A percentile compares a stretch with the other conserved stretches of the same genome.
These are phyloP conservation scores for Collybiopsis confluens DNA, from an alignment of 768 basidiomycete species.

Conservation along the genomic window DNA sequence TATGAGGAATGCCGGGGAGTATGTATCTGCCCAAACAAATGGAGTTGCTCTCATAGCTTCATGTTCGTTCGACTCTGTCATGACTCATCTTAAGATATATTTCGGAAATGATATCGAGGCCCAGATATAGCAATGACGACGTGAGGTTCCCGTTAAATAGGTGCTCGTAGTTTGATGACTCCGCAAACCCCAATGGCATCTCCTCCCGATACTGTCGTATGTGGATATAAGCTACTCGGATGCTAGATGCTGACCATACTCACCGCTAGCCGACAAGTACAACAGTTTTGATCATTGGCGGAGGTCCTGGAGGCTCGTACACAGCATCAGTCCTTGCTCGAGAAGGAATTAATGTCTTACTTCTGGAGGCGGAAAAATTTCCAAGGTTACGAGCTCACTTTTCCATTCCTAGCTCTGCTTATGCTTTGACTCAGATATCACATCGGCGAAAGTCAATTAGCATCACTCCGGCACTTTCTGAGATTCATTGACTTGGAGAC, in stretches of 20 bases:
- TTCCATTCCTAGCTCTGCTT: neutral
- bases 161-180: no score
- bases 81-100: no score
- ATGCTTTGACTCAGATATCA: constrained; percentile 28
- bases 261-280: constrained; percentile 3
- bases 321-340: constrained; percentile 21
- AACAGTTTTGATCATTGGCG: constrained; percentile 35
- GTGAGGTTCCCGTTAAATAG: no score
- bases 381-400: constrained; percentile 36
- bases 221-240: no score
- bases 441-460: constrained; percentile 29
- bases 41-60: no score
- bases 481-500: constrained; percentile 47
- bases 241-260: no score
- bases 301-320: constrained; percentile 24
- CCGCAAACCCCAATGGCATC: neutral
- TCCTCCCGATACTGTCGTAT: no score
- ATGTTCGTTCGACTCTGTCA: no score
- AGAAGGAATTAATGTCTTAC: constrained; percentile 20
- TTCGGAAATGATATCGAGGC: no score
- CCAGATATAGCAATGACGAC: no score
- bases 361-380: constrained; percentile 37
- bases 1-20: no score
- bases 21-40: no score
- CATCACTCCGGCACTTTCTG: constrained; percentile 44